These are phyloP conservation scores for Salix suchowensis DNA, from an alignment of 345 rosid species.

Conservation along the genomic window DNA sequence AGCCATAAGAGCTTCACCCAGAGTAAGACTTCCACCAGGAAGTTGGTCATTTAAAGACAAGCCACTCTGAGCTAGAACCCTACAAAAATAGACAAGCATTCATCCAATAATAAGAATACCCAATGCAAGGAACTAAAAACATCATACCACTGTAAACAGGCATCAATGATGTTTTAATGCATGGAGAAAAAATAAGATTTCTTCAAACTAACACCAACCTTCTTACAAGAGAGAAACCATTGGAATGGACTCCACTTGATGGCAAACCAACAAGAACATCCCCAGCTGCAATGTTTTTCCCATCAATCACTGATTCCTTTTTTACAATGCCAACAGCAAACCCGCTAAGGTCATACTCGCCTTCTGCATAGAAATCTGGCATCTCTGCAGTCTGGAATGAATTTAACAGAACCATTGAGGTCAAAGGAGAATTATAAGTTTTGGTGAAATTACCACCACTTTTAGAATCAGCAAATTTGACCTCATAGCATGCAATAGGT, in stretches of 20 bases:
- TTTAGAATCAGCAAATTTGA: background rate
- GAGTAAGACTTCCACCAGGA: constrained; percentile 54
- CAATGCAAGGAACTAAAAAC: background rate
- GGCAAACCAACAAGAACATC: constrained; percentile 84
- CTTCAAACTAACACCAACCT: constrained; percentile 33
- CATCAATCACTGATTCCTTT: constrained; percentile 73
- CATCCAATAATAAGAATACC: background rate
- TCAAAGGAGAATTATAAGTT: background rate
- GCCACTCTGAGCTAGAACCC: constrained; percentile 67
- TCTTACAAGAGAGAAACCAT: constrained; percentile 91
- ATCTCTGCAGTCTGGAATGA: constrained; percentile 82
- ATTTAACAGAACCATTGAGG: background rate
- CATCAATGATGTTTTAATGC: background rate
- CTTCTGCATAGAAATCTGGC: constrained; percentile 82
- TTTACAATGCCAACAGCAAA: constrained; percentile 88
- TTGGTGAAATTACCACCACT: background rate
- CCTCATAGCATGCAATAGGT: background rate
- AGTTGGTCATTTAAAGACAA: constrained; percentile 60
- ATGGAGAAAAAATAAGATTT: background rate
- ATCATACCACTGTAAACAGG: background rate
- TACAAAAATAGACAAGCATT: constrained; percentile 13
- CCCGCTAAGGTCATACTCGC: constrained; percentile 90
- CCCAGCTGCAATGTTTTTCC: constrained; percentile 69
- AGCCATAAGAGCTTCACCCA: constrained; percentile 91
- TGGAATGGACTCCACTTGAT: constrained; percentile 91